Percentiles rank a stretch among this genome's conserved stretches.
phyloP scores from a whole-genome alignment of 75 land plant genomes.

The Azolla pinnata region DNA sequence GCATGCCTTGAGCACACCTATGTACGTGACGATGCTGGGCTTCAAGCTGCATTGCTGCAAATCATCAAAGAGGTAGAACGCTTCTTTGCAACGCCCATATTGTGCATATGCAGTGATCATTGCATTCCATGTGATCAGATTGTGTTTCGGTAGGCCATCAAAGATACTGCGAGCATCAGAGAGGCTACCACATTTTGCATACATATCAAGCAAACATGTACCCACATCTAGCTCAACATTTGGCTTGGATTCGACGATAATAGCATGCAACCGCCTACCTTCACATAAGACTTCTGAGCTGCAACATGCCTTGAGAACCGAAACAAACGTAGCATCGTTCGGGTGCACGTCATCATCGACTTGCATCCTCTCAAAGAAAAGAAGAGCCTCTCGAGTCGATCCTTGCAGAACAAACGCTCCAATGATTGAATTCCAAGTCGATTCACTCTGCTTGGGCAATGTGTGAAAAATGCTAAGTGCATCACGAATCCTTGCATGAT shows the following conservation, averaged over 20 bases:
- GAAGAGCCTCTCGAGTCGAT: too few species aligned
- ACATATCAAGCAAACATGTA: conserved; percentile 18
- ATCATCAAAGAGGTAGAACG: neutral
- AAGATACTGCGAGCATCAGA: conserved; percentile 7
- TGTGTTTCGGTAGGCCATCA: neutral
- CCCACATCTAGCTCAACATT: conserved; percentile 2
- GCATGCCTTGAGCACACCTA: neutral
- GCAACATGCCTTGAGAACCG: conserved; percentile 28
- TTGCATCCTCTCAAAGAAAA: too few species aligned
- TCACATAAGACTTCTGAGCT: neutral
- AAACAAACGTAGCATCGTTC: conserved; percentile 45
- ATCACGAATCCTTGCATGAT: too few species aligned
- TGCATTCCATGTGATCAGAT: conserved; percentile 19
- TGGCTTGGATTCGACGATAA: conserved; percentile 3
- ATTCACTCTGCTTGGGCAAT: too few species aligned
- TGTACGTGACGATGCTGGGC: neutral
- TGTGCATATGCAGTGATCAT: conserved; percentile 9
- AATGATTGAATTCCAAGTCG: too few species aligned
- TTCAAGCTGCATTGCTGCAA: neutral
- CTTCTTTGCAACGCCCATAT: neutral
- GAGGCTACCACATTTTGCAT: conserved; percentile 6
- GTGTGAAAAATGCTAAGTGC: too few species aligned
- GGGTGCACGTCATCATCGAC: too few species aligned
- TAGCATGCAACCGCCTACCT: conserved; percentile 11
- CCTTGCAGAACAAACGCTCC: too few species aligned